A percentile compares a stretch with the other conserved stretches of the same genome.
Conservation (phyloP, 768 basidiomycete genomes). For the Rhodocollybia butyracea region DNA sequence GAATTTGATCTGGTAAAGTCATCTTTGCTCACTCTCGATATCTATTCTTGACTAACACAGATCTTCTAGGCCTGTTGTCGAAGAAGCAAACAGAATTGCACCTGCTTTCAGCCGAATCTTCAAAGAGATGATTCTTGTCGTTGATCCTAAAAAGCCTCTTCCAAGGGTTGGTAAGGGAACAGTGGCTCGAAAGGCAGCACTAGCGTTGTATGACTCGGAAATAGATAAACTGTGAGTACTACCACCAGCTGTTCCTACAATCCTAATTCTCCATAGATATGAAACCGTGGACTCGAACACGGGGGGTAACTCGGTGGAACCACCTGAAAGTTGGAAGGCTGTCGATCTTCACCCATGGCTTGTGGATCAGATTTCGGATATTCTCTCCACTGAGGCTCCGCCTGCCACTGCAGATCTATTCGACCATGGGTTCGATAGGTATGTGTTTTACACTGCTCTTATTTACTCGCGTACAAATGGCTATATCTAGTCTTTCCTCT, state of each 20-base stretch:
- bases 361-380: conserved; percentile 16
- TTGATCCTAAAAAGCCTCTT: conserved; percentile 36
- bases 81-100: conserved; percentile 37
- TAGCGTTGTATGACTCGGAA: conserved; percentile 35
- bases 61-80: conserved; percentile 30
- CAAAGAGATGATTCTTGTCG: conserved; percentile 50
- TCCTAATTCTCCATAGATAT: conserved; percentile 12
- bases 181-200: conserved; percentile 35
- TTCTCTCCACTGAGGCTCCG: conserved; percentile 22
- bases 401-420: conserved; percentile 20
- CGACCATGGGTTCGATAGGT: conserved; percentile 27
- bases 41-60: not conserved
- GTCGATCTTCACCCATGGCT: conserved; percentile 17
- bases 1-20: conserved; percentile 25
- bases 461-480: not conserved
- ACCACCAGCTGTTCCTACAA: conserved; percentile 16
- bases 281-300: not conserved
- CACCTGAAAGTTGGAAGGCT: conserved; percentile 9
- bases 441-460: not conserved
- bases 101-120: conserved; percentile 42
- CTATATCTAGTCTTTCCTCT: conserved; percentile 16
- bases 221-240: conserved; percentile 36
- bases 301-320: conserved; percentile 1
- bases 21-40: conserved; percentile 22
- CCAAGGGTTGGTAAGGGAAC: conserved; percentile 45